phyloP scores from a whole-genome alignment of 192 early-diverging fungal genomes.

The Linnemannia exigua region DNA sequence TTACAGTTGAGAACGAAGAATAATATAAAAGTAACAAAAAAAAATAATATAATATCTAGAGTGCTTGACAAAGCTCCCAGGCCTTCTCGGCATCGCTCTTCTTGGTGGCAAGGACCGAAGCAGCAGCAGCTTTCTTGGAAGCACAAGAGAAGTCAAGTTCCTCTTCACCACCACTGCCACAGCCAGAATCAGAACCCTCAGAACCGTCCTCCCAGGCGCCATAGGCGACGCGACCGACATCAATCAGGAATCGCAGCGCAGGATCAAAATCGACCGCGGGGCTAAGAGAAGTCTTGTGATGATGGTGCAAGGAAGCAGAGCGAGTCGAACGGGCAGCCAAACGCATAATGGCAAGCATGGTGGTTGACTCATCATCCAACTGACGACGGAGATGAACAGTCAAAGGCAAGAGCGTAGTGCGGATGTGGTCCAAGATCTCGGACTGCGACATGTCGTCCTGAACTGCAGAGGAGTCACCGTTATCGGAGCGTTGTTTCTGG shows the following conservation, averaged over 20 bases:
- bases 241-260: slow-evolving; percentile 48
- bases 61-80: slow-evolving; percentile 45
- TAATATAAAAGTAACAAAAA: neutral
- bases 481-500: slow-evolving; percentile 3
- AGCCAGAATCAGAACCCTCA: slow-evolving; percentile 50
- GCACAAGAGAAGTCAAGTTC: neutral
- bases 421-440: slow-evolving; percentile 55
- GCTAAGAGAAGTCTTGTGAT: slow-evolving; percentile 5
- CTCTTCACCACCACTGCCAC: slow-evolving; percentile 49
- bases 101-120: neutral
- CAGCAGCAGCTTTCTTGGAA: neutral
- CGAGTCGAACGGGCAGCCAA: slow-evolving; percentile 30
- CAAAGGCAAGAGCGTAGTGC: slow-evolving; percentile 44
- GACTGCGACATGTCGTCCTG: slow-evolving; percentile 38
- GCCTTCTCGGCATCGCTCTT: slow-evolving; percentile 56
- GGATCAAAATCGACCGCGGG: slow-evolving; percentile 44
- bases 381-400: slow-evolving; percentile 51
- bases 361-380: slow-evolving; percentile 48
- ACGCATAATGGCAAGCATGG: slow-evolving; percentile 43
- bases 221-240: slow-evolving; percentile 47
- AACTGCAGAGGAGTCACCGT: neutral
- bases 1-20: neutral
- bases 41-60: slow-evolving; percentile 12
- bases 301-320: slow-evolving; percentile 11
- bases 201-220: slow-evolving; percentile 54